Conservation (phyloP, 495 filamentous ascomycete species). For the Lepidopterella palustris region DNA sequence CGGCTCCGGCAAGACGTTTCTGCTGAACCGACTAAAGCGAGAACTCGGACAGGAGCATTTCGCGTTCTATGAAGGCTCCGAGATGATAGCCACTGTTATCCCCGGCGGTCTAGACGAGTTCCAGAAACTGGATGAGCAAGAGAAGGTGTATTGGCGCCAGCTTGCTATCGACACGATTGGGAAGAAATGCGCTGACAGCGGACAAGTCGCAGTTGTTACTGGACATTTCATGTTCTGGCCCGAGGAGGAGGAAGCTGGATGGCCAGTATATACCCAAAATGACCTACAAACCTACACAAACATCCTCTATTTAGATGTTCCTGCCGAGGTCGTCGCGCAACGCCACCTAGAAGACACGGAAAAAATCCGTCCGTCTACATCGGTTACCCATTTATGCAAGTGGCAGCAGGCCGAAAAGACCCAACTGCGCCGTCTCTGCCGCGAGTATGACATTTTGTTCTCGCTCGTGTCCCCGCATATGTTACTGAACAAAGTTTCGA, state of each 20-base stretch:
- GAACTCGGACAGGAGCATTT: conserved; percentile 40
- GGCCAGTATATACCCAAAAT: conserved; percentile 39
- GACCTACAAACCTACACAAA: conserved; percentile 53
- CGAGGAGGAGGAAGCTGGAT: conserved; percentile 34
- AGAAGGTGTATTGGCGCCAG: conserved; percentile 41
- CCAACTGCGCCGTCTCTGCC: conserved; percentile 46
- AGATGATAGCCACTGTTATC: conserved; percentile 43
- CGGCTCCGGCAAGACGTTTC: conserved; percentile 53
- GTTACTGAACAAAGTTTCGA: conserved; percentile 21
- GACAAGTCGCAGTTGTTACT: conserved; percentile 46
- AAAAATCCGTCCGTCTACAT: conserved; percentile 36
- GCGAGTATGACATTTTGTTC: conserved; percentile 45
- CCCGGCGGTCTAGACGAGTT: conserved; percentile 51
- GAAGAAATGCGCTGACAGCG: conserved; percentile 35
- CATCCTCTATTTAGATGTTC: conserved; percentile 54
- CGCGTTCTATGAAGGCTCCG: conserved; percentile 49
- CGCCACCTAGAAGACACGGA: conserved; percentile 40
- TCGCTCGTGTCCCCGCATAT: conserved; percentile 26
- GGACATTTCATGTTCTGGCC: conserved; percentile 59
- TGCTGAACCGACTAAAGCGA: conserved; percentile 43
- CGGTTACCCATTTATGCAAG: conserved; percentile 39
- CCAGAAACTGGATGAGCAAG: conserved; percentile 37
- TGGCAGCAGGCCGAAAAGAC: conserved; percentile 51
- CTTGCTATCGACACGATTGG: conserved; percentile 46
- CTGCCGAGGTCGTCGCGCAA: conserved; percentile 33